Conservation (phyloP, 2,329 filamentous ascomycete species). For the Colletotrichum sidae region DNA sequence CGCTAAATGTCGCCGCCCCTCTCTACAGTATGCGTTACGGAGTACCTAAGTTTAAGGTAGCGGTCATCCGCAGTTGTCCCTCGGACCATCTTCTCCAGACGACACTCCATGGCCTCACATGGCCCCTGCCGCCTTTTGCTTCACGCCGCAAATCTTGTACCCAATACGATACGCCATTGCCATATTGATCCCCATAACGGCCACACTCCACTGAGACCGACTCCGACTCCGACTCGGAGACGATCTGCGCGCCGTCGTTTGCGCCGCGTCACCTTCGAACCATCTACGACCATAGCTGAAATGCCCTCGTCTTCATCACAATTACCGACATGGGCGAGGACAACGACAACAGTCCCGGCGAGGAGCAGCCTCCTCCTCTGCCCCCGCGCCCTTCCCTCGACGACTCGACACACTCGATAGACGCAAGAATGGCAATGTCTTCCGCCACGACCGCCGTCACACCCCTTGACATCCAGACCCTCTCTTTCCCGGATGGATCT, state of each 20-base stretch:
- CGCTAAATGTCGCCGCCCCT: conserved; percentile 27
- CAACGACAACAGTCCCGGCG: conserved; percentile 40
- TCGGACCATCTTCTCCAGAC: conserved; percentile 18
- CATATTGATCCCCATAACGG: too few species aligned
- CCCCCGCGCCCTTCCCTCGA: conserved; percentile 59
- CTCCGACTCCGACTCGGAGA: not conserved
- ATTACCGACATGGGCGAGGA: conserved; percentile 45
- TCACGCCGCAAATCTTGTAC: not conserved
- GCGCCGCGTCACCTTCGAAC: not conserved
- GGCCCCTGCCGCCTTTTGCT: not conserved
- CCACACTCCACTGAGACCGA: not conserved
- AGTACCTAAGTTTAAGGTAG: conserved; percentile 8
- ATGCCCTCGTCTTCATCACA: conserved; percentile 19
- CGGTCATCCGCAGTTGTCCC: conserved; percentile 1
- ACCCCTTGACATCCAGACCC: conserved; percentile 81
- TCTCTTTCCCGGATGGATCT: conserved; percentile 77
- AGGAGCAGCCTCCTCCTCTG: conserved; percentile 64
- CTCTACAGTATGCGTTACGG: not conserved
- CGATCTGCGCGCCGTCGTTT: conserved; percentile 4
- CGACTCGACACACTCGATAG: conserved; percentile 47
- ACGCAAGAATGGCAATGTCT: conserved; percentile 50
- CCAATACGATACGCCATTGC: too few species aligned
- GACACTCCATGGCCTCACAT: not conserved
- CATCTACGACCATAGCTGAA: conserved; percentile 24
- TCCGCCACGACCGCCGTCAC: conserved; percentile 88